phyloP scores from a whole-genome alignment of 2,329 filamentous ascomycete genomes.

The Aspergillus flavus region DNA sequence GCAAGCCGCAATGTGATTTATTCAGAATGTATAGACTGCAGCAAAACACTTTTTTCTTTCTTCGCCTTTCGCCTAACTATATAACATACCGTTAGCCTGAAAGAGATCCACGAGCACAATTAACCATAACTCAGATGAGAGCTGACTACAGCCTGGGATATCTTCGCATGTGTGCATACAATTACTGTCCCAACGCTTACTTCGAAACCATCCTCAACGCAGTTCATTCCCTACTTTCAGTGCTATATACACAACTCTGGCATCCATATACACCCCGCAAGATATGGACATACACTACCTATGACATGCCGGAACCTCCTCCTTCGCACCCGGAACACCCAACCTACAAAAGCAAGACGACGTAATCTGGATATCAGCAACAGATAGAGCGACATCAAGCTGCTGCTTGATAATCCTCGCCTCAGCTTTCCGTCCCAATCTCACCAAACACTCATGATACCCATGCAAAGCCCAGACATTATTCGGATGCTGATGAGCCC shows the following conservation, averaged over 20 bases:
- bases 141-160: not conserved
- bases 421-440: constrained; percentile 51
- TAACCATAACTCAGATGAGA: not conserved
- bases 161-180: not conserved
- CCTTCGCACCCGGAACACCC: not conserved
- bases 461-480: constrained; percentile 76
- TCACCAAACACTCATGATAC: constrained; percentile 66
- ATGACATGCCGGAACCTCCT: not conserved
- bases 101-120: not conserved
- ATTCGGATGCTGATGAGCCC: constrained; percentile 58
- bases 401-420: constrained; percentile 49
- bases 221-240: not conserved
- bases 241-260: not conserved
- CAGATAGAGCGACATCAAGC: constrained; percentile 53
- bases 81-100: not conserved
- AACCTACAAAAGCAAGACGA: constrained; percentile 59
- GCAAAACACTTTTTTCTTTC: constrained; percentile 5
- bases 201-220: not conserved
- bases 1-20: constrained; percentile 13
- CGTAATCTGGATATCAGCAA: constrained; percentile 60
- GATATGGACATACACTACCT: not conserved
- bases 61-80: not conserved
- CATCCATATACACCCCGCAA: not conserved
- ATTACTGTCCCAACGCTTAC: not conserved
- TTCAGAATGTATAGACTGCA: constrained; percentile 16